phyloP scores from a whole-genome alignment of 2,329 filamentous ascomycete genomes.

The Diplodia scrobiculata region DNA sequence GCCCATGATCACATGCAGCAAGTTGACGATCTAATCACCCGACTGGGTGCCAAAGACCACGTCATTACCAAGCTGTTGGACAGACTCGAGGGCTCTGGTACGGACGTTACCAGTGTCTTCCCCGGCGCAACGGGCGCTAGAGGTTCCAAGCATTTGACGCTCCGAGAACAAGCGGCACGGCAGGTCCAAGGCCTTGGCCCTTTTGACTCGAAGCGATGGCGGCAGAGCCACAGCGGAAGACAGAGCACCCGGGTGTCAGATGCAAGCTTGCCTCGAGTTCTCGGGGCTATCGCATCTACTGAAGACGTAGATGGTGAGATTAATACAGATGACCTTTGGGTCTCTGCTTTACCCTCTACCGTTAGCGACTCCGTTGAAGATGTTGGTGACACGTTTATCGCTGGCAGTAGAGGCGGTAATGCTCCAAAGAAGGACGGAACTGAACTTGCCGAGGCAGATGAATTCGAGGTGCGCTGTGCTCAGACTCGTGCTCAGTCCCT shows the following conservation, averaged over 20 bases:
- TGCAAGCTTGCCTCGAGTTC: neutral
- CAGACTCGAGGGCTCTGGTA: slow-evolving; percentile 58
- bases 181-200: slow-evolving; percentile 58
- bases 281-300: neutral
- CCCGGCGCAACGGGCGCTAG: slow-evolving; percentile 56
- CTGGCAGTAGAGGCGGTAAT: neutral
- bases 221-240: slow-evolving; percentile 11
- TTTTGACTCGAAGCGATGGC: slow-evolving; percentile 57
- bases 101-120: slow-evolving; percentile 61
- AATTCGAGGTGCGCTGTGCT: slow-evolving; percentile 16
- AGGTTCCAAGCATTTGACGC: slow-evolving; percentile 47
- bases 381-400: neutral
- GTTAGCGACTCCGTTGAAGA: neutral
- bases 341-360: neutral
- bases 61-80: slow-evolving; percentile 61
- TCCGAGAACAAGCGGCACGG: slow-evolving; percentile 56
- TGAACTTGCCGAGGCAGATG: neutral
- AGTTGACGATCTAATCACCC: slow-evolving; percentile 53
- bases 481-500: neutral
- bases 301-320: neutral
- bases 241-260: neutral
- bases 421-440: neutral
- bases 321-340: neutral
- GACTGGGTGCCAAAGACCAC: slow-evolving; percentile 61
- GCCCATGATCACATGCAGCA: slow-evolving; percentile 53